Base-by-base conservation (phyloP, 2,329 filamentous ascomycete genomes). In the Alternaria incomplexa region DNA sequence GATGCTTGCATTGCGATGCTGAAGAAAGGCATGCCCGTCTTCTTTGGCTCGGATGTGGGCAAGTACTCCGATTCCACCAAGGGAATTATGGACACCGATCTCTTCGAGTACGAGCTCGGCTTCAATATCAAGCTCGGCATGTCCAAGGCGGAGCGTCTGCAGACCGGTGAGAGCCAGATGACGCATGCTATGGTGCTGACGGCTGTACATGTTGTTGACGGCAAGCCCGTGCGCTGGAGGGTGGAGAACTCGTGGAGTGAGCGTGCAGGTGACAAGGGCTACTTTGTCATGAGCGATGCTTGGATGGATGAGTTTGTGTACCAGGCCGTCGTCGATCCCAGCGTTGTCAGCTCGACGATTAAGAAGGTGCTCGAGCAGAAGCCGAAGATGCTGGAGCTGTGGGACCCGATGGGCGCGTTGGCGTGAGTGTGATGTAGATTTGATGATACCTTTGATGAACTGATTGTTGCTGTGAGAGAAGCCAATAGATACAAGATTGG, bases 161-260 rank as follows among this genome's bases (percentile, higher is more conserved):
- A 87, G 71, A 90, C 90, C 0, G 89, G 91, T 11, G 93, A 96
- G 81, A 90, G 87, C 57, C 85, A 88, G 54, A 96, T 97, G 93
- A 97, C 93, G 1, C 93, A 97, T 73, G 93, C 93, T 5, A 97
- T 97, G 93, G 92, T 96, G 0, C 81, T 97, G 65, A 97, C 93
- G 3, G 93, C 88, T 1, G 93, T 97, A 48, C 93, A 97, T 75
- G 78, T 96, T 3, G 90, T 86, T 26, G 81, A 87, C 62, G 89
- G 88, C 1, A 86, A 88, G 79, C 85, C 88, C 3, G 87, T 93
- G 1, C 83, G 93, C 47, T 97, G 93, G 93, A 84, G 93, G 57
- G 92, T 97, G 7, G 91, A 97, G 85, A 97, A 97, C 77, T 91
- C 88, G 59, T 97, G 93, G 93, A 92, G 91, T 12, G 85, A 88